Evolutionary conservation across 768 basidiomycete genomes (phyloP), one percentile per base, ranked within the genome.

Genomic region (Macrolepiota fuliginosa): DNA sequence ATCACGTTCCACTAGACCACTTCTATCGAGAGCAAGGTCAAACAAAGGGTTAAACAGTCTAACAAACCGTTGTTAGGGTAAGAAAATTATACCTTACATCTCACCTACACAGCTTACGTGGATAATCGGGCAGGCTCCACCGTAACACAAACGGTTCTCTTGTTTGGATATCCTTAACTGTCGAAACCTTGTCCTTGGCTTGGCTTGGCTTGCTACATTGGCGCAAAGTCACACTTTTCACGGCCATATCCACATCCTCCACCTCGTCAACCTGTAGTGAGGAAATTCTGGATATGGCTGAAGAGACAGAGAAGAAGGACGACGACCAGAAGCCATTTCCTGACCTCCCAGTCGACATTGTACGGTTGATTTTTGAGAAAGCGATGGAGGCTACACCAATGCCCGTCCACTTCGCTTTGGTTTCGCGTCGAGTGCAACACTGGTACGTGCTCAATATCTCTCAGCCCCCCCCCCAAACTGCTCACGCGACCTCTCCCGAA

Each of bases 371-470:
- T 19, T 61, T 61, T 25, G 59, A 61, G 32, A 61, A 46, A 22
- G 40, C 51, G 4, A 61, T 61, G 52, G 59, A 61, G 52, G 52
- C 52, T 15, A 46, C n/a, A 3, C 59, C 59, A 13, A 61, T 54
- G n/a, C 59, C 59, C 2, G 42, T 54, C 15, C 59, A 61, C 11
- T 40, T 61, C 13, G 51, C 52, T 6, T 29, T 61, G 5, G 59
- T 61, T n/a, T 61, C 59, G 15, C 59, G 59, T 35, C 52, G 54
- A 25, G 52, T 54, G 3, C 59, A 61, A 42, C 52, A 53, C 27
- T 61, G 59, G 59, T 61, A 17, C 6, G 59, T 53, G 12, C 6
- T 11, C 9, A 54, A 10, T 9, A 25, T 49, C 7, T 49, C 12
- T 17, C 19, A 13, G 12, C 22, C 47, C 13, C 13, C 11, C 4